Percentiles rank a stretch among this genome's conserved stretches.
Evolutionary conservation across 192 early-diverging fungal genomes (phyloP).

Genomic region (Coemansia sp.): DNA sequence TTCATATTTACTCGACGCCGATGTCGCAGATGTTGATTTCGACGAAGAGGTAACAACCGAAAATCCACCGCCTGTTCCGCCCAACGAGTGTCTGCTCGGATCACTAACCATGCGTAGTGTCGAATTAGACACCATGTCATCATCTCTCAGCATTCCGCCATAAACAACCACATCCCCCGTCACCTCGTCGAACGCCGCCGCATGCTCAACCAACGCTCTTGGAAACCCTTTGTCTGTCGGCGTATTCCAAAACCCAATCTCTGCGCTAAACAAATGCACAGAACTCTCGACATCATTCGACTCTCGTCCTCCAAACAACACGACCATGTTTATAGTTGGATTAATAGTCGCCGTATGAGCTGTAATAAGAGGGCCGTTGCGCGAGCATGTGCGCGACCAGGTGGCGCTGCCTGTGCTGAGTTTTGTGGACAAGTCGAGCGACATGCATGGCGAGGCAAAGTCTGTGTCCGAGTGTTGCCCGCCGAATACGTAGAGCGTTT

Average conservation of each 20-base stretch:
- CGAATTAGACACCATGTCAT: slow-evolving; percentile 22
- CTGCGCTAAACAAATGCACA: slow-evolving; percentile 38
- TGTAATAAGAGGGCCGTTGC: slow-evolving; percentile 25
- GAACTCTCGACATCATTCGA: slow-evolving; percentile 8
- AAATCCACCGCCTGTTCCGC: background rate
- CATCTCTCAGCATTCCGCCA: slow-evolving; percentile 21
- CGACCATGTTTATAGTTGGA: slow-evolving; percentile 36
- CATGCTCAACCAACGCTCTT: slow-evolving; percentile 26
- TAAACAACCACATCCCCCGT: slow-evolving; percentile 44
- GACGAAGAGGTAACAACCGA: slow-evolving; percentile 4
- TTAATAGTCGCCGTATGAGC: slow-evolving; percentile 37
- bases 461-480: slow-evolving; percentile 19
- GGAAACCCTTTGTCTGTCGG: slow-evolving; percentile 16
- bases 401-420: slow-evolving; percentile 20
- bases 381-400: slow-evolving; percentile 21
- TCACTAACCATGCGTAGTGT: slow-evolving; percentile 42
- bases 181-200: slow-evolving; percentile 18
- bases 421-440: slow-evolving; percentile 27
- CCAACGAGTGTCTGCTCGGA: slow-evolving; percentile 7
- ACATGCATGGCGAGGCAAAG: slow-evolving; percentile 28
- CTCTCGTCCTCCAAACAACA: slow-evolving; percentile 34
- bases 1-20: background rate
- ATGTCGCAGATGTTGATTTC: background rate
- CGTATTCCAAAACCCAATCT: slow-evolving; percentile 43
- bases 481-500: slow-evolving; percentile 46